Evolutionary conservation across 306 rosid species (phyloP).

Genomic region (Potentilla sterilis): DNA sequence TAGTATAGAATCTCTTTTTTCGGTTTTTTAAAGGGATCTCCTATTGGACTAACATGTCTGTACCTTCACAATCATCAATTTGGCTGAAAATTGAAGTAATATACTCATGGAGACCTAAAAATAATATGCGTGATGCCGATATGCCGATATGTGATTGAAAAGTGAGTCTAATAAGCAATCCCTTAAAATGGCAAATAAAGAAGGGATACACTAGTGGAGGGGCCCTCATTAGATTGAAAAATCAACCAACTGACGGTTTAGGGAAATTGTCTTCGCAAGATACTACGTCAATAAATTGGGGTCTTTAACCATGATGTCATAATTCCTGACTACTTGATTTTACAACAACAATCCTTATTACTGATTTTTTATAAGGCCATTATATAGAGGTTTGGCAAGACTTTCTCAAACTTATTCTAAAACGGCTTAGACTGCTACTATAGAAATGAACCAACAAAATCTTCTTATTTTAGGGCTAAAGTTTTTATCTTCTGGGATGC

Average conservation of each 20-base stretch:
- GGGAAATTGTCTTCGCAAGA: not conserved
- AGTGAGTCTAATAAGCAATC: not conserved
- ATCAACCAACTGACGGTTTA: not conserved
- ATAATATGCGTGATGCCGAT: no score
- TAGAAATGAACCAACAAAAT: not conserved
- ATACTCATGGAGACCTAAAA: not conserved
- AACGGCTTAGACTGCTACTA: not conserved
- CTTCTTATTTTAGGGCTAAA: not conserved
- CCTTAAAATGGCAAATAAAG: not conserved
- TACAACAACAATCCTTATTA: not conserved
- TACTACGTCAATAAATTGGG: not conserved
- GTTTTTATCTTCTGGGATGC: not conserved
- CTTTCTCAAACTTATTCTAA: not conserved
- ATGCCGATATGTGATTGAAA: not conserved
- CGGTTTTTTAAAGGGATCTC: no score
- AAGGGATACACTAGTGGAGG: not conserved
- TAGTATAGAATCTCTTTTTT: not conserved
- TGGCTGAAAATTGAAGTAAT: no score
- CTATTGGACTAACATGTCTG: not conserved
- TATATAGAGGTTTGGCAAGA: not conserved
- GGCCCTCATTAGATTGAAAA: not conserved
- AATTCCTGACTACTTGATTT: not conserved
- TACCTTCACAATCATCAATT: not conserved
- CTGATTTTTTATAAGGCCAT: not conserved
- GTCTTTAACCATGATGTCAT: not conserved